These are phyloP conservation scores for Cutaneotrichosporon sp. DNA, from an alignment of 1,284 basidiomycete genomes.

Conservation along the genomic window DNA sequence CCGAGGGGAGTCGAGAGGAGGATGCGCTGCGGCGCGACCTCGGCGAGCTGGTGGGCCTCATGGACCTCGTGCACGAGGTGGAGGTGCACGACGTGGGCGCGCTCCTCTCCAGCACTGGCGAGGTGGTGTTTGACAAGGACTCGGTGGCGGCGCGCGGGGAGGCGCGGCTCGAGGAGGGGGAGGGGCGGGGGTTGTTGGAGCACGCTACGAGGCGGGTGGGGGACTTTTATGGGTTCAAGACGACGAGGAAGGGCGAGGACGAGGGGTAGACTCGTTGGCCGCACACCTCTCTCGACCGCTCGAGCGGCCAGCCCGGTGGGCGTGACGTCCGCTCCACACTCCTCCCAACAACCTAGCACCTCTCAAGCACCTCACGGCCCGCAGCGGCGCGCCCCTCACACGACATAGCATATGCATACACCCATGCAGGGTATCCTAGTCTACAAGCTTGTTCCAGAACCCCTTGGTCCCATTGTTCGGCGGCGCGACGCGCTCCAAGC, in stretches of 20 bases:
- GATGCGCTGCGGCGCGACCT: slow-evolving; percentile 18
- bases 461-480: slow-evolving; percentile 49
- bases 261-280: neutral
- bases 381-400: no score
- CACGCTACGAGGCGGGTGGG: slow-evolving; percentile 26
- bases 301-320: no score
- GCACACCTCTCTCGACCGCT: no score
- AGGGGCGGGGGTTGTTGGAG: slow-evolving; percentile 18
- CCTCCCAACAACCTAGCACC: no score
- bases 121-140: slow-evolving; percentile 14
- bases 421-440: slow-evolving; percentile 3
- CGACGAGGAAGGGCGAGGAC: neutral
- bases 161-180: neutral
- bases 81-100: slow-evolving; percentile 15
- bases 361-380: no score
- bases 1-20: slow-evolving; percentile 16
- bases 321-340: no score
- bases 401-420: neutral
- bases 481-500: slow-evolving; percentile 63
- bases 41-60: slow-evolving; percentile 27
- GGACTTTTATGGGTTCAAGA: slow-evolving; percentile 25
- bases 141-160: neutral
- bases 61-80: slow-evolving; percentile 26
- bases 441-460: slow-evolving; percentile 16
- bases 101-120: slow-evolving; percentile 18